Conservation (phyloP, 2,329 filamentous ascomycete genomes). For the Cladosporium cucumerinum region DNA sequence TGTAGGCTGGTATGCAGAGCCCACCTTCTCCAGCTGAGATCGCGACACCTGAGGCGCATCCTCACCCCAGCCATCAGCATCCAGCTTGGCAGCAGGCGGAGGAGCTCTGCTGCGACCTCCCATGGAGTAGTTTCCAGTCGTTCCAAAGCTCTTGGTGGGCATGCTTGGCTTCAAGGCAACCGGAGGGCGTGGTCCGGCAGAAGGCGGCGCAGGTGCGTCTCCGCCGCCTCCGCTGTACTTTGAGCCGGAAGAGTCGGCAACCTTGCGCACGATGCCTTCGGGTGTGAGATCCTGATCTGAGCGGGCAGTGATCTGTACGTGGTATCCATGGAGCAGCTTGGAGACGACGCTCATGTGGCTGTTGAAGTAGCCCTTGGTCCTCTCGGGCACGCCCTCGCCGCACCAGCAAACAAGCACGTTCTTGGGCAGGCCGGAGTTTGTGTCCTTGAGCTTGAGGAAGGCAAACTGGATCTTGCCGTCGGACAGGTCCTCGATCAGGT, state of each 20-base stretch:
- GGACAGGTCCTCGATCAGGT: constrained; percentile 92
- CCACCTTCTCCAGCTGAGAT: constrained; percentile 85
- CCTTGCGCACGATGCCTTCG: constrained; percentile 85
- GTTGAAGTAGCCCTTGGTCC: constrained; percentile 97
- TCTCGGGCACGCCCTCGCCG: constrained; percentile 94
- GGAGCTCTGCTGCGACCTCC: constrained; percentile 55
- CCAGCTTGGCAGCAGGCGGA: constrained; percentile 55
- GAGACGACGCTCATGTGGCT: constrained; percentile 87
- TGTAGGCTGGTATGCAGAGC: constrained; percentile 88
- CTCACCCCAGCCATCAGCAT: constrained; percentile 88
- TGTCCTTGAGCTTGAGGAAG: constrained; percentile 93
- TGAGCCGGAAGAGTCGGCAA: constrained; percentile 87
- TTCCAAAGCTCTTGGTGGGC: constrained; percentile 62
- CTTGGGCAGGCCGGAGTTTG: constrained; percentile 86
- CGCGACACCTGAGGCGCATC: constrained; percentile 91
- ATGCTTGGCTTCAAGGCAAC: constrained; percentile 89
- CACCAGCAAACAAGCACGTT: constrained; percentile 94
- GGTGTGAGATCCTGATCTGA: constrained; percentile 85
- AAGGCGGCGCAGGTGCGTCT: constrained; percentile 40
- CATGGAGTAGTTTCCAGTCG: constrained; percentile 57
- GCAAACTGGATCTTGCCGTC: constrained; percentile 96
- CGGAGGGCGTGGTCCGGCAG: constrained; percentile 62
- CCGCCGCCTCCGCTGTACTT: constrained; percentile 78
- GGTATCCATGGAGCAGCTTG: constrained; percentile 91
- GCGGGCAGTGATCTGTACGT: constrained; percentile 94